A percentile compares a stretch with the other conserved stretches of the same genome.
phyloP scores from a whole-genome alignment of 208 protist species.

The Trypanosoma scelopori region DNA sequence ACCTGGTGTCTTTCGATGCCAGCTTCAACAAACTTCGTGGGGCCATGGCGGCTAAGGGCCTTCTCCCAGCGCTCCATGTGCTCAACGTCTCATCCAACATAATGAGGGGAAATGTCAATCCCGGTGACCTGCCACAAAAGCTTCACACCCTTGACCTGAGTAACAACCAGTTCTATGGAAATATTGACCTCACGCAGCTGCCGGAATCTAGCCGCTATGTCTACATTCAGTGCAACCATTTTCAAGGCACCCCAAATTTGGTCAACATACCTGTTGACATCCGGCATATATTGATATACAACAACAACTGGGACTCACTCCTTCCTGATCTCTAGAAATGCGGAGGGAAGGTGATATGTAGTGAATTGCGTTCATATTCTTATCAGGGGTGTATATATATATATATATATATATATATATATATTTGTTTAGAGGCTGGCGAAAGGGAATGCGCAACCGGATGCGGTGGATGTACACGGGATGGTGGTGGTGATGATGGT shows the following conservation, averaged over 20 bases:
- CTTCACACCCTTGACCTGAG: constrained; percentile 39
- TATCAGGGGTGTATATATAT: neutral
- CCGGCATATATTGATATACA: constrained; percentile 41
- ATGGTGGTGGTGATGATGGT: no score
- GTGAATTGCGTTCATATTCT: neutral
- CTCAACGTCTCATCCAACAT: constrained; percentile 33
- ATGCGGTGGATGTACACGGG: no score
- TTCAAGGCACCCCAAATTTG: constrained; percentile 38
- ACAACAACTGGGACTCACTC: constrained; percentile 55
- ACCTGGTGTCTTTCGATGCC: constrained; percentile 19
- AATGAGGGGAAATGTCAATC: constrained; percentile 18
- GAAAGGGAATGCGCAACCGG: no score
- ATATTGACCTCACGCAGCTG: constrained; percentile 35
- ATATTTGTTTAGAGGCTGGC: no score
- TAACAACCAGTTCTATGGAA: constrained; percentile 35
- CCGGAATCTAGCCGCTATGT: constrained; percentile 35
- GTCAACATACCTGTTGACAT: constrained; percentile 39
- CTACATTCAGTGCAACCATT: constrained; percentile 44
- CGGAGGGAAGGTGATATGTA: neutral
- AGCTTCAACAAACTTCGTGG: constrained; percentile 29
- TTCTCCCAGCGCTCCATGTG: constrained; percentile 21
- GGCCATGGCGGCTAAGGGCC: neutral
- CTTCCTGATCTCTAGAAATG: constrained; percentile 22
- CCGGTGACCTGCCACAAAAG: constrained; percentile 20
- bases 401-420: no score